Base-by-base conservation (phyloP, 805 yeast genomes). In the Torulaspora delbrueckii region DNA sequence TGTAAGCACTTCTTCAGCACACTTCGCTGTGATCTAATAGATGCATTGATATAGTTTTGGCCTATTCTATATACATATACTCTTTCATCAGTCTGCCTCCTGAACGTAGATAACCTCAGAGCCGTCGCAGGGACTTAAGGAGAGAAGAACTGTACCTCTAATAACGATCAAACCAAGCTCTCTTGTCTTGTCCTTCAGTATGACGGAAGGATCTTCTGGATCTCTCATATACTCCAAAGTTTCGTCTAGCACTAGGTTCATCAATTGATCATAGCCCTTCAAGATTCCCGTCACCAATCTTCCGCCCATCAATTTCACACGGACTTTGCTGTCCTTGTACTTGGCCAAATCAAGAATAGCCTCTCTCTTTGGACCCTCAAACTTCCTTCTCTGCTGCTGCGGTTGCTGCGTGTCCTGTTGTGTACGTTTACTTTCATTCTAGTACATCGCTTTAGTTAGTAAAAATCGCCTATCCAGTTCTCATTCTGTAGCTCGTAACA, bases 341-440 rank as follows among this genome's bases (percentile, higher is more conserved):
- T 80, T 84, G 51, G 82, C 78, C 48, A 93, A 72, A 63, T 90
- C 89, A 45, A 88, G 72, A 48, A 90, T 86, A 18, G 96, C 95
- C 52, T 90, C 96, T 67, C 88, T 84, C 71, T 85, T 86, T 30
- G 97, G 98, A 10, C 88, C 81, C 55, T 82, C 88, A 54, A 73
- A 63, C 53, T 69, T 69, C 50, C 65, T 67, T 51, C 58, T 62
- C 40, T 62, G 65, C 35, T 55, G 61, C 40, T 58, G 55, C 51
- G 57, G 55, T 42, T 61, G 65, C 24, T 54, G 61, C 43, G 57
- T 31, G 39, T 48, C 44, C 48, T 52, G 46, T 45, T 48, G 48
- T 25, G 26, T 36, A 22, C 25, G 40, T 45, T 46, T 45, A 45
- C 46, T 40, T 32, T 48, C 40, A 30, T 36, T 42, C 45, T 42